These are phyloP conservation scores for Cystobasidium onofrii DNA, from an alignment of 768 basidiomycete species.

Conservation along the genomic window DNA sequence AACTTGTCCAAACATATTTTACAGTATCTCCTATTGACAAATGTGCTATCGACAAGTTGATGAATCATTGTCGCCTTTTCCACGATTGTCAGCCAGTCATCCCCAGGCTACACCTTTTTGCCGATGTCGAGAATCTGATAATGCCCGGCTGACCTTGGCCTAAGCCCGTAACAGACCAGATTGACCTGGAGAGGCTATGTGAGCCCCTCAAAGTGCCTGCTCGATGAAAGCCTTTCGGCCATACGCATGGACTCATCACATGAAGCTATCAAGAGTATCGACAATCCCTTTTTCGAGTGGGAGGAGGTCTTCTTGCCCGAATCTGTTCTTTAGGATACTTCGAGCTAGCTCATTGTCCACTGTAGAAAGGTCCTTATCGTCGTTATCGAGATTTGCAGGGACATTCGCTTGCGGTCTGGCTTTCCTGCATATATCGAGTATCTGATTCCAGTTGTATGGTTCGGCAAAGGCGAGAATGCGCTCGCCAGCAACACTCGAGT, in stretches of 20 bases:
- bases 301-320: neutral
- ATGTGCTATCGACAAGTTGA: neutral
- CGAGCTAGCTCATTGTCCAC: constrained; percentile 12
- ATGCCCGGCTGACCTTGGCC: no score
- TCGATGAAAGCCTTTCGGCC: neutral
- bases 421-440: neutral
- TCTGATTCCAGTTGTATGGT: constrained; percentile 6
- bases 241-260: neutral
- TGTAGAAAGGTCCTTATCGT: constrained; percentile 3
- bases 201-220: neutral
- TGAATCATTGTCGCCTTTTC: neutral
- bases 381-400: neutral
- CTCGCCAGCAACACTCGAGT: neutral
- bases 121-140: neutral
- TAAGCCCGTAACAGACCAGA: no score
- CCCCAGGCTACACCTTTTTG: neutral
- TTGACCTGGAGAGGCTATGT: neutral
- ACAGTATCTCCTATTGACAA: neutral
- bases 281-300: neutral
- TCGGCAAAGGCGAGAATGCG: constrained; percentile 25
- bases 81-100: neutral
- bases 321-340: constrained; percentile 1
- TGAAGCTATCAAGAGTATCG: constrained; percentile 7
- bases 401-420: neutral
- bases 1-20: neutral